A percentile compares a stretch with the other conserved stretches of the same genome.
Conservation (phyloP, 2,329 filamentous ascomycete species). For the Emericellopsis cladophorae region DNA sequence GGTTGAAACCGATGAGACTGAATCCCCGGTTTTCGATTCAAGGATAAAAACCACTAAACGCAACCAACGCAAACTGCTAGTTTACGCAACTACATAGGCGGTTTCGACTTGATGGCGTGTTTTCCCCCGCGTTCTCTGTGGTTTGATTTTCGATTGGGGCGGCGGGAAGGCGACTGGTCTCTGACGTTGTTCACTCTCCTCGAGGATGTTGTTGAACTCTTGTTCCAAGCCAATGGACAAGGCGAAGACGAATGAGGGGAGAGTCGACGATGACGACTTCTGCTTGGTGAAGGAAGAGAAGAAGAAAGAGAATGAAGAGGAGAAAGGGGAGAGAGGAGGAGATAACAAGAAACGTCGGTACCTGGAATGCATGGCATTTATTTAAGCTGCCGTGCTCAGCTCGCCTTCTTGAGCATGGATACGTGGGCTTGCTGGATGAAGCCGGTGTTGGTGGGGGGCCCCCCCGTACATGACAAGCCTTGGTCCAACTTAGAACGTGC, state of each 20-base stretch:
- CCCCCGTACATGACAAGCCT: background rate
- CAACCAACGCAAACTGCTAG: too few species aligned
- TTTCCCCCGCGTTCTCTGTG: too few species aligned
- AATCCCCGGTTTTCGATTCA: background rate
- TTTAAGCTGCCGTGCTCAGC: constrained; percentile 1
- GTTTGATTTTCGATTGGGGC: too few species aligned
- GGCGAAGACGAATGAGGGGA: background rate
- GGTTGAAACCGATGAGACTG: background rate
- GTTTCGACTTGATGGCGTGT: too few species aligned
- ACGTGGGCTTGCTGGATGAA: background rate
- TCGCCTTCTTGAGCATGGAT: background rate
- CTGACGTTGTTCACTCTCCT: too few species aligned
- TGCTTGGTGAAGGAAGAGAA: background rate
- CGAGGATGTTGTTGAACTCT: too few species aligned
- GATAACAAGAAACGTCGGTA: constrained; percentile 4
- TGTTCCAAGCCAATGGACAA: too few species aligned
- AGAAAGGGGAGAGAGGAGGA: background rate
- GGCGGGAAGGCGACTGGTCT: too few species aligned
- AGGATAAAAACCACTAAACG: too few species aligned
- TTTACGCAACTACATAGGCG: too few species aligned
- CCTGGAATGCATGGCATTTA: constrained; percentile 1
- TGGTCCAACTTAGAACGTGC: too few species aligned
- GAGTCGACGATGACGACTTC: background rate
- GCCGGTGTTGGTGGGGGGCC: background rate
- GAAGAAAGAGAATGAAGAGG: constrained; percentile 2